Conservation (phyloP, 163 green algal species). For the Volvox carteri region DNA sequence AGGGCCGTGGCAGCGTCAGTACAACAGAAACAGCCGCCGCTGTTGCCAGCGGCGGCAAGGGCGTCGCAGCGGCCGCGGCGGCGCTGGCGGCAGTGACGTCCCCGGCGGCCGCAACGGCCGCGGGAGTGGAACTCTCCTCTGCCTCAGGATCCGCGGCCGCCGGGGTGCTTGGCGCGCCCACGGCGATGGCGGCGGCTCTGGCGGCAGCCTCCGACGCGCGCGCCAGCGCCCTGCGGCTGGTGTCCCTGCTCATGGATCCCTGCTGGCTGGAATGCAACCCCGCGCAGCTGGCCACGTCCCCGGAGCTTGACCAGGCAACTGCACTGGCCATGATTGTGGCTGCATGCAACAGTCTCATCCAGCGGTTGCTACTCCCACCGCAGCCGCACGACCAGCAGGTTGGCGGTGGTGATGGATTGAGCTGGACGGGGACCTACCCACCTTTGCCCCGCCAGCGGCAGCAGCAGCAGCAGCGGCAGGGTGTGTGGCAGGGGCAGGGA, state of each 20-base stretch:
- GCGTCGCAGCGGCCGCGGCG: conserved; percentile 21
- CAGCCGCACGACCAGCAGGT: too few species aligned
- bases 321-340: conserved; percentile 26
- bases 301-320: conserved; percentile 34
- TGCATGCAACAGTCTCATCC: conserved; percentile 39
- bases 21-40: not conserved
- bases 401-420: too few species aligned
- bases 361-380: conserved; percentile 40
- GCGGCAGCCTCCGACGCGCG: conserved; percentile 31
- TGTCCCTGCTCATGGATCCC: conserved; percentile 46
- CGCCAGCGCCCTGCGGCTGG: conserved; percentile 34
- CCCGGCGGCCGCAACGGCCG: not conserved
- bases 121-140: not conserved
- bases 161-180: not conserved
- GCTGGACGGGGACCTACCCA: too few species aligned
- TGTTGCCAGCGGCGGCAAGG: conserved; percentile 5
- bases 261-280: conserved; percentile 47
- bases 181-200: conserved; percentile 47
- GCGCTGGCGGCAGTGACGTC: conserved; percentile 24
- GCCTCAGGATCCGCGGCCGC: not conserved
- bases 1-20: conserved; percentile 44
- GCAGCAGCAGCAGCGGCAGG: not conserved
- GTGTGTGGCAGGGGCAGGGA: not conserved
- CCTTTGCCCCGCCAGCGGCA: not conserved
- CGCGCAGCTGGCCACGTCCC: conserved; percentile 5